A percentile compares a stretch with the other conserved stretches of the same genome.
phyloP scores from a whole-genome alignment of 2,329 filamentous ascomycete species.

The Cercospora sojina region DNA sequence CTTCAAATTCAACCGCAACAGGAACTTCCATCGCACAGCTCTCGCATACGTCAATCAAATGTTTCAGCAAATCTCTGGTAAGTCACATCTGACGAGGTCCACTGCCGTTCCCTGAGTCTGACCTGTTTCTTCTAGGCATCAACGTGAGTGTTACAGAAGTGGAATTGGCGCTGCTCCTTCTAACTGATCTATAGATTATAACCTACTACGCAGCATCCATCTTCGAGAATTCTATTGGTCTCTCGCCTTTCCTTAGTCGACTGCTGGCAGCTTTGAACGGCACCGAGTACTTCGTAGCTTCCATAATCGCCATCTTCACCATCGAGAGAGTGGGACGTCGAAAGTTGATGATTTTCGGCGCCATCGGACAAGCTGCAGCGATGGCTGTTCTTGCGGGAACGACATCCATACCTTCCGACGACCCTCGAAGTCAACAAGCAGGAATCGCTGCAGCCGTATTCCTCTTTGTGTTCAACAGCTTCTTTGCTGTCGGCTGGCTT shows the following conservation, averaged over 20 bases:
- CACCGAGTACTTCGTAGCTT: constrained; percentile 54
- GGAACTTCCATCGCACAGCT: constrained; percentile 47
- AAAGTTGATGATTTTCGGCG: constrained; percentile 70
- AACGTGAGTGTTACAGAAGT: not conserved
- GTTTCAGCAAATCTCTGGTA: constrained; percentile 46
- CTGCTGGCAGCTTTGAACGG: constrained; percentile 54
- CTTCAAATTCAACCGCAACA: constrained; percentile 43
- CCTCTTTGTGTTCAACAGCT: constrained; percentile 41
- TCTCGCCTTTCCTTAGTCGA: constrained; percentile 49
- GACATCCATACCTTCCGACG: constrained; percentile 23
- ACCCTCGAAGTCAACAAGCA: constrained; percentile 22
- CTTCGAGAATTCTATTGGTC: constrained; percentile 54
- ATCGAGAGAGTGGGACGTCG: constrained; percentile 56
- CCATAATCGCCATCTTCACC: constrained; percentile 52
- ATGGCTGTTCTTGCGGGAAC: constrained; percentile 37
- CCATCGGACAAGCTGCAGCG: constrained; percentile 36
- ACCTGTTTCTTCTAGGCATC: not conserved
- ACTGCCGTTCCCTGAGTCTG: not conserved
- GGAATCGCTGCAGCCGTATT: constrained; percentile 44
- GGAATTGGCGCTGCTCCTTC: not conserved
- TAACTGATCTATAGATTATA: constrained; percentile 17
- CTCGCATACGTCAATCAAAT: constrained; percentile 48
- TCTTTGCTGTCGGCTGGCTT: constrained; percentile 40
- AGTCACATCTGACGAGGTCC: not conserved
- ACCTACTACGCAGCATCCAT: constrained; percentile 51